Evolutionary conservation across 2,329 filamentous ascomycete species (phyloP).

Genomic region (Claviceps maximensis): DNA sequence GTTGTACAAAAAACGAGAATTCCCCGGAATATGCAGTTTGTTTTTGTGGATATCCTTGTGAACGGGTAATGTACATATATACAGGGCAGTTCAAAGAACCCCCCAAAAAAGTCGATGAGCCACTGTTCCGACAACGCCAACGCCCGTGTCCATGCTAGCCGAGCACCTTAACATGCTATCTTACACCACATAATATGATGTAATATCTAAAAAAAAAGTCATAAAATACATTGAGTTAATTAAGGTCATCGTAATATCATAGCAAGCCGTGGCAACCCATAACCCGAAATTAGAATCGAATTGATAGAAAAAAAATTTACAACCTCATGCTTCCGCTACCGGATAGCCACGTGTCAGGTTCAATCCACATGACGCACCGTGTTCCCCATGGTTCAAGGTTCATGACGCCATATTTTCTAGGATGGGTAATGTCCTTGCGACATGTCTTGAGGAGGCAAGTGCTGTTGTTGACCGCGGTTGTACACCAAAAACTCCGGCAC

Average conservation of each 20-base stretch:
- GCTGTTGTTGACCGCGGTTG: conserved; percentile 20
- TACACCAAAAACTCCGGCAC: conserved; percentile 47
- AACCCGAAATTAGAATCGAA: neutral
- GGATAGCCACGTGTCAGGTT: neutral
- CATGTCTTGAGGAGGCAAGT: conserved; percentile 13
- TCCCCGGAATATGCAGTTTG: conserved; percentile 10
- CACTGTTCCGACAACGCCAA: conserved; percentile 12
- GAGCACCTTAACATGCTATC: conserved; percentile 15
- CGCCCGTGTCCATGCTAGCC: conserved; percentile 10
- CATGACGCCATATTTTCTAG: conserved; percentile 17
- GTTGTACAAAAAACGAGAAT: neutral
- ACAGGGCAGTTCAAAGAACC: neutral
- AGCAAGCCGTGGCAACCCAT: neutral
- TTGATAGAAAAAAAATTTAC: neutral
- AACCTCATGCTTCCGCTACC: neutral
- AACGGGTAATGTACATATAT: conserved; percentile 1
- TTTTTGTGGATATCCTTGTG: neutral
- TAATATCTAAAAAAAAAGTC: conserved; percentile 11
- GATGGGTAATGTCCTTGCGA: conserved; percentile 22
- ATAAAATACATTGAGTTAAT: conserved; percentile 6
- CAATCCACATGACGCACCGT: no score
- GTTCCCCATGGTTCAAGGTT: neutral
- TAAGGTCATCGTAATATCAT: neutral
- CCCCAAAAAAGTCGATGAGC: neutral
- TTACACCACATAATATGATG: conserved; percentile 9